These are phyloP conservation scores for Alloteropsis angusta DNA, from an alignment of 202 grass and related monocot genomes.

Conservation along the genomic window DNA sequence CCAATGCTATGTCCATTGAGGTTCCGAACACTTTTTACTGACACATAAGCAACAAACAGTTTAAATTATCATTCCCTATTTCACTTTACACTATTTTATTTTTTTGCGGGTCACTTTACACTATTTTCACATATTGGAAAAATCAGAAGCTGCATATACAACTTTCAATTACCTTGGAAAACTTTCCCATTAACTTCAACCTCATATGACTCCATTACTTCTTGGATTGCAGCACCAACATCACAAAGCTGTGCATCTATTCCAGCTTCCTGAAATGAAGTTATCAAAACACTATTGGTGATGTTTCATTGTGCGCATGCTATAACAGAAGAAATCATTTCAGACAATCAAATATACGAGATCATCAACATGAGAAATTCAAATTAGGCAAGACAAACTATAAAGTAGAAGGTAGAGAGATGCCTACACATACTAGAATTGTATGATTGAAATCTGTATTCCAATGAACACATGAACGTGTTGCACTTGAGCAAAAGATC, in stretches of 20 bases:
- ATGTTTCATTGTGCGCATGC: not conserved
- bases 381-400: conserved; percentile 17
- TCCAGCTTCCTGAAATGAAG: conserved; percentile 74
- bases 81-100: not conserved
- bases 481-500: not conserved
- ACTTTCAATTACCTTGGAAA: conserved; percentile 56
- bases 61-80: not conserved
- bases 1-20: conserved; percentile 98
- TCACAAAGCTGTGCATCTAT: conserved; percentile 93
- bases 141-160: not conserved
- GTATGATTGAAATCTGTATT: not conserved
- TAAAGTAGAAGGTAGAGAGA: conserved; percentile 36
- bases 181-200: conserved; percentile 98
- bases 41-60: conserved; percentile 7
- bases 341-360: not conserved
- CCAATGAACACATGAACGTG: not conserved
- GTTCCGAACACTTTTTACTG: conserved; percentile 93
- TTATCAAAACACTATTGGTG: not conserved
- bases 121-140: not conserved
- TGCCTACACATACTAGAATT: conserved; percentile 13
- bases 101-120: too few relatives aligned
- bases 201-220: conserved; percentile 98
- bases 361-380: not conserved
- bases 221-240: conserved; percentile 96
- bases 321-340: not conserved